Evolutionary conservation across 2,329 filamentous ascomycete genomes (phyloP).

Genomic region (Cordyceps pruinosa): DNA sequence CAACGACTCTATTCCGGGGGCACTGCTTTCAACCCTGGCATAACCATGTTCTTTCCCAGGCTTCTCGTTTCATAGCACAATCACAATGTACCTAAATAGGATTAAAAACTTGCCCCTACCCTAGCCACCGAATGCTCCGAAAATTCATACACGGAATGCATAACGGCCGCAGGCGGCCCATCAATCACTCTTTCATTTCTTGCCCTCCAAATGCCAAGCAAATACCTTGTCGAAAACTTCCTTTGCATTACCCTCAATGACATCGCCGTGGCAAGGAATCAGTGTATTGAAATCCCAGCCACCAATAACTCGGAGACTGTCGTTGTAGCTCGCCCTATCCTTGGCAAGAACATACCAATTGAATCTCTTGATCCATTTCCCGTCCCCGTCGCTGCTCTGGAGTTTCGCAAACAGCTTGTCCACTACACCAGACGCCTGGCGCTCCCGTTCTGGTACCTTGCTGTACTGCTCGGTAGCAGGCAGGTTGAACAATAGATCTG

Average conservation of each 20-base stretch:
- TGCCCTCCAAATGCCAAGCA: conserved; percentile 65
- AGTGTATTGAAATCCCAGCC: conserved; percentile 79
- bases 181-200: too few relatives aligned
- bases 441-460: conserved; percentile 43
- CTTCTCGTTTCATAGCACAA: too few relatives aligned
- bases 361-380: conserved; percentile 72
- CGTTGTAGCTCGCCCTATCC: conserved; percentile 62
- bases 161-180: too few relatives aligned
- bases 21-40: too few relatives aligned
- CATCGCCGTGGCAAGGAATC: conserved; percentile 90
- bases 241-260: conserved; percentile 69
- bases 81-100: too few relatives aligned
- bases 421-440: conserved; percentile 28
- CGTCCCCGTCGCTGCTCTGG: conserved; percentile 55
- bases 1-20: too few relatives aligned
- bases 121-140: too few relatives aligned
- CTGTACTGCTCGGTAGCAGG: conserved; percentile 84
- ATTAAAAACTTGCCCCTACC: too few relatives aligned
- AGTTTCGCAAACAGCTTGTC: conserved; percentile 43
- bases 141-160: neutral
- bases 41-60: too few relatives aligned
- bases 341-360: conserved; percentile 67
- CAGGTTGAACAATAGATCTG: conserved; percentile 87
- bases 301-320: conserved; percentile 61
- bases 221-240: conserved; percentile 70